A percentile compares a stretch with the other conserved stretches of the same genome.
phyloP scores from a whole-genome alignment of 2,329 filamentous ascomycete species.

The Aureobasidium sp. region DNA sequence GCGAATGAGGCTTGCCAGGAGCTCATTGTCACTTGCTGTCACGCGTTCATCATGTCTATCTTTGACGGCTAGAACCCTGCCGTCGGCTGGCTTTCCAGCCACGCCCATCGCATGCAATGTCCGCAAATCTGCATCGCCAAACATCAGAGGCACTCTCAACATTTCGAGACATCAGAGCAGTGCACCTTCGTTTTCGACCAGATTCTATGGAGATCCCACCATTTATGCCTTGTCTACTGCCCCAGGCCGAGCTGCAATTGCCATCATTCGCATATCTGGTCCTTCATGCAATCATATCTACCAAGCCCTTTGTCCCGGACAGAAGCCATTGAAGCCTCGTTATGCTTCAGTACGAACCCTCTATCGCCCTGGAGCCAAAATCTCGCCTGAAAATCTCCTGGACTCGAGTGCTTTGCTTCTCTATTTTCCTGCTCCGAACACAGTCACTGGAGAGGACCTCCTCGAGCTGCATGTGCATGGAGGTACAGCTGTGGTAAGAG shows the following conservation, averaged over 20 bases:
- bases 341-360: slow-evolving; percentile 68
- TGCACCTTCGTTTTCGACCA: neutral
- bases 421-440: slow-evolving; percentile 72
- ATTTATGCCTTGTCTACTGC: slow-evolving; percentile 92
- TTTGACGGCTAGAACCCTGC: neutral
- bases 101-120: neutral
- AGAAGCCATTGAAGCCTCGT: slow-evolving; percentile 50
- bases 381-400: slow-evolving; percentile 44
- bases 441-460: slow-evolving; percentile 86
- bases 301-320: slow-evolving; percentile 52
- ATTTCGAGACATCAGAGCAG: neutral
- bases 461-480: slow-evolving; percentile 94
- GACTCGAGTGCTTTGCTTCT: slow-evolving; percentile 77
- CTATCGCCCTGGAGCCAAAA: slow-evolving; percentile 47
- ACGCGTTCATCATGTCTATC: slow-evolving; percentile 3
- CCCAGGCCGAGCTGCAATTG: slow-evolving; percentile 79
- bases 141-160: neutral
- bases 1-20: slow-evolving; percentile 11
- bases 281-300: slow-evolving; percentile 65
- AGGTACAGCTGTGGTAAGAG: slow-evolving; percentile 78
- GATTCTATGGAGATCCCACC: slow-evolving; percentile 40
- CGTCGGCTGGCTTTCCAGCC: neutral
- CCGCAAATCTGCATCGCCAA: neutral
- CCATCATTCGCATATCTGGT: slow-evolving; percentile 81
- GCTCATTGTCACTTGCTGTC: slow-evolving; percentile 6